A percentile compares a stretch with the other conserved stretches of the same genome.
These are phyloP conservation scores for Mucor mucedo DNA, from an alignment of 371 early-diverging fungal species.

Conservation along the genomic window DNA sequence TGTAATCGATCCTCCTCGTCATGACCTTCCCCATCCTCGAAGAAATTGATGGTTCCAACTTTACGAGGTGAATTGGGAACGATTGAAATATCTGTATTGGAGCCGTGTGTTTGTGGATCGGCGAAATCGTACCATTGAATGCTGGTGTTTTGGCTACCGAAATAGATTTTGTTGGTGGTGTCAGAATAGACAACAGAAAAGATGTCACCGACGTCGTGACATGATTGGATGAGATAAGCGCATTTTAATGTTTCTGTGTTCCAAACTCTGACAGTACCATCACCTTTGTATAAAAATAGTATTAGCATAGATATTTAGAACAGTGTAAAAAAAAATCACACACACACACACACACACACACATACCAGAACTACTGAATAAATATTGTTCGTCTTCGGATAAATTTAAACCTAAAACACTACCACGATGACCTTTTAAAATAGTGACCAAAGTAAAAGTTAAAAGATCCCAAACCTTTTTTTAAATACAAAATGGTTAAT, in stretches of 20 bases:
- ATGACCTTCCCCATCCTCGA: constrained; percentile 20
- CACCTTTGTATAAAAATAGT: neutral
- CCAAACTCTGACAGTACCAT: constrained; percentile 58
- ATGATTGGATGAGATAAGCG: constrained; percentile 70
- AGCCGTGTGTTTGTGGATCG: constrained; percentile 54
- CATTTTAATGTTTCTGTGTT: constrained; percentile 65
- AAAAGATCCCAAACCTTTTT: constrained; percentile 74
- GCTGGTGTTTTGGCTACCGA: constrained; percentile 85
- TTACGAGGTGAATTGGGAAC: constrained; percentile 46
- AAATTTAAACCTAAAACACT: constrained; percentile 70
- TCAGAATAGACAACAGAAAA: constrained; percentile 72
- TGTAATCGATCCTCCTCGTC: constrained; percentile 25
- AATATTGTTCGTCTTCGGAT: constrained; percentile 55
- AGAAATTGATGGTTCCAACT: constrained; percentile 39
- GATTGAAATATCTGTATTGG: constrained; percentile 34
- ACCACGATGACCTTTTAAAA: constrained; percentile 71
- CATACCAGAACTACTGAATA: constrained; percentile 72
- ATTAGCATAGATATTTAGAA: neutral
- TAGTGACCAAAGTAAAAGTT: constrained; percentile 62
- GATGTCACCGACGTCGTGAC: constrained; percentile 79
- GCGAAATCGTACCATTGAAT: constrained; percentile 78
- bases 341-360: no score
- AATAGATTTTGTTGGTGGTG: constrained; percentile 57
- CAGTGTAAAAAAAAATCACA: neutral
- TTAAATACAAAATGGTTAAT: neutral